Percentiles rank a stretch among this genome's conserved stretches.
Conservation (phyloP, 1,284 basidiomycete species). For the Marasmius sp. region DNA sequence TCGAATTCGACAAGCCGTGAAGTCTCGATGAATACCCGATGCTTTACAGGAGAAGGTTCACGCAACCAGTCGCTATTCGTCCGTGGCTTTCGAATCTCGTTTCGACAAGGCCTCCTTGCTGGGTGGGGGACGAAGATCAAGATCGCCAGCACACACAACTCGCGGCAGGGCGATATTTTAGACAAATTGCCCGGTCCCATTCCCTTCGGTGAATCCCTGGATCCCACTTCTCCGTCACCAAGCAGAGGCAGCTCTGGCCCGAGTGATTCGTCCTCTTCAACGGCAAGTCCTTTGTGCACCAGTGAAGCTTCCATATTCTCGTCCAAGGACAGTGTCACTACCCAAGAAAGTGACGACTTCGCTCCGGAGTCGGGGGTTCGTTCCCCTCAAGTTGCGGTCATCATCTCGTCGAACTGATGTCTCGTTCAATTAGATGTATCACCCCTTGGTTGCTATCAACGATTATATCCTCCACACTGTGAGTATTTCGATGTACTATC, state of each 20-base stretch:
- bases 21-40: not conserved
- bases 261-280: too few species aligned
- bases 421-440: not conserved
- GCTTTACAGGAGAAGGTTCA: not conserved
- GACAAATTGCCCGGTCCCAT: not conserved
- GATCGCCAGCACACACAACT: not conserved
- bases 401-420: not conserved
- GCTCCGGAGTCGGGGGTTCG: not conserved
- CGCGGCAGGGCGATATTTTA: not conserved
- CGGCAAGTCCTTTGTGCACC: too few species aligned
- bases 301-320: too few species aligned
- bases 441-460: not conserved
- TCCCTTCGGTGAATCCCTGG: not conserved
- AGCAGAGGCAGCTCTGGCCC: too few species aligned
- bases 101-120: not conserved
- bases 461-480: not conserved
- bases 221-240: too few species aligned
- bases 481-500: not conserved
- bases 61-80: not conserved
- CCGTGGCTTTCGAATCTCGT: not conserved
- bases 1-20: not conserved
- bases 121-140: not conserved
- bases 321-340: too few species aligned
- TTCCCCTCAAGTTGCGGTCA: not conserved
- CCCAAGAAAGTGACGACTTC: too few species aligned